These are phyloP conservation scores for Dactylonectria macrodidyma DNA, from an alignment of 2,329 filamentous ascomycete genomes.

Conservation along the genomic window DNA sequence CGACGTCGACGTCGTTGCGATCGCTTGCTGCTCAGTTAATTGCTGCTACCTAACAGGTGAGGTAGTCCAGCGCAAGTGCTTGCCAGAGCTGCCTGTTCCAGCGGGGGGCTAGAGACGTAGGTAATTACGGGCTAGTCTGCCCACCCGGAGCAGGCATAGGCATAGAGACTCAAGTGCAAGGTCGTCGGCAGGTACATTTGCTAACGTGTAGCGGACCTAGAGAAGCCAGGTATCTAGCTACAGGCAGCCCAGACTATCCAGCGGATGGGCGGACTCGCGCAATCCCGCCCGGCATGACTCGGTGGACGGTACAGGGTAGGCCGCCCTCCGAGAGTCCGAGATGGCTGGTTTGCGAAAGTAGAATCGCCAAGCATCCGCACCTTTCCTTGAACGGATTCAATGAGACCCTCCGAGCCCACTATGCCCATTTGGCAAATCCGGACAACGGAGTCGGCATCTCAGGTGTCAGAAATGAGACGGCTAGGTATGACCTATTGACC, in stretches of 20 bases:
- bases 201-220: background rate
- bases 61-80: background rate
- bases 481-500: background rate
- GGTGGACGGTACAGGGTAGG: too few relatives aligned
- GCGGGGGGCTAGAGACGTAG: background rate
- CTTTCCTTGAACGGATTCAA: background rate
- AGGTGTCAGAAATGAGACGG: background rate
- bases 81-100: background rate
- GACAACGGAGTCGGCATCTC: too few relatives aligned
- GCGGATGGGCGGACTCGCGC: background rate
- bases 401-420: background rate
- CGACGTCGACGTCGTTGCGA: conserved; percentile 1
- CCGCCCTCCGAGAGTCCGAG: too few relatives aligned
- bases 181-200: background rate
- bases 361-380: background rate
- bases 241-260: background rate
- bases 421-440: background rate
- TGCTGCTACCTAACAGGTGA: background rate
- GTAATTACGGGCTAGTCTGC: too few relatives aligned
- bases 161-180: too few relatives aligned
- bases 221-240: background rate
- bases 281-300: too few relatives aligned
- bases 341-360: background rate
- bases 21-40: background rate
- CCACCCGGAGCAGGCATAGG: too few relatives aligned